phyloP scores from a whole-genome alignment of 148 eudicot genomes.

The Hydrangea macrophylla region DNA sequence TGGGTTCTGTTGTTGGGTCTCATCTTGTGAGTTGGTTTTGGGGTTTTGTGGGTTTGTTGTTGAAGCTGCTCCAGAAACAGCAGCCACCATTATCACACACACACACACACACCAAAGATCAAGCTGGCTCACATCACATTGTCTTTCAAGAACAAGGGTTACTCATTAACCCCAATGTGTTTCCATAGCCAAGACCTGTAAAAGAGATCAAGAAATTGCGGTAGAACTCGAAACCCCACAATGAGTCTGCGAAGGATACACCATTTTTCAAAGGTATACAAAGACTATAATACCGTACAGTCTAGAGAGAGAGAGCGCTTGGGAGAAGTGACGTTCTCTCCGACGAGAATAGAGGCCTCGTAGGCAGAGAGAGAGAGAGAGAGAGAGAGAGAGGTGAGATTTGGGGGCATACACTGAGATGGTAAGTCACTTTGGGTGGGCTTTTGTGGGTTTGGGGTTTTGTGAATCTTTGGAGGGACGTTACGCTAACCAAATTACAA shows the following conservation, averaged over 20 bases:
- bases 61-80: constrained; percentile 48
- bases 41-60: constrained; percentile 40
- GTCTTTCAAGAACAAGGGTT: constrained; percentile 16
- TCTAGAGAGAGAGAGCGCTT: constrained; percentile 13
- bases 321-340: constrained; percentile 8
- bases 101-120: constrained; percentile 16
- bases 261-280: constrained; percentile 18
- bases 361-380: constrained; percentile 23
- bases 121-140: constrained; percentile 45
- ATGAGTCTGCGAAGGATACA: constrained; percentile 16
- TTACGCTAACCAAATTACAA: constrained; percentile 41
- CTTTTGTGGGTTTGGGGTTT: constrained; percentile 36
- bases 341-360: constrained; percentile 9
- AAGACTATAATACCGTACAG: constrained; percentile 15
- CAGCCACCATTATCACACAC: constrained; percentile 70
- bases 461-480: constrained; percentile 60
- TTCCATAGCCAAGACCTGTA: constrained; percentile 25
- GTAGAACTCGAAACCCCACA: constrained; percentile 18
- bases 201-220: constrained; percentile 30
- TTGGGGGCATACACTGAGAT: constrained; percentile 11
- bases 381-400: constrained; percentile 25
- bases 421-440: constrained; percentile 1
- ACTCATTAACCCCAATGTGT: constrained; percentile 12
- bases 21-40: constrained; percentile 35
- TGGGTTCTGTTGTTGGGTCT: constrained; percentile 20